Evolutionary conservation across 768 basidiomycete species (phyloP), one percentile per base, ranked within the genome.

Genomic region (Galerina marginata): DNA sequence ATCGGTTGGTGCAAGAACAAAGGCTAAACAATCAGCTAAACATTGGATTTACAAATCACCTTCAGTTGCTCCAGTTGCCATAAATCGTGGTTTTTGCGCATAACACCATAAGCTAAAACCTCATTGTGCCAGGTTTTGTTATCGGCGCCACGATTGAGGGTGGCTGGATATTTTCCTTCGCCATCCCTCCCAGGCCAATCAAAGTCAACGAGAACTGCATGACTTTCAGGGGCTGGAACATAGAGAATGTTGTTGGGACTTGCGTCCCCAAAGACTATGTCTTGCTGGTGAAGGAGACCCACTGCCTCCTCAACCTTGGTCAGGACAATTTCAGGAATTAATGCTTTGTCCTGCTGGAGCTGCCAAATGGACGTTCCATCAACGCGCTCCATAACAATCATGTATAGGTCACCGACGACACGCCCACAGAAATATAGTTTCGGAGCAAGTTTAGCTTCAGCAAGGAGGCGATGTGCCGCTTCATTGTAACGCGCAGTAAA

Each of bases 191-290:
- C 73, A 20, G 66, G 53, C 72, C 70, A 75, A 61, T 75, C 71
- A 55, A 73, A 73, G 61, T 73, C 69, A 39, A 73, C 59, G 11
- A 75, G 20, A 20, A 20, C 20, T 20, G 62, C 48, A 69, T 48
- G 16, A 53, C 65, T 40, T 55, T 20, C 2, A 20, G 20, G 20
- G 20, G 20, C 20, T 20, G 20, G 20, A 20, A 20, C 20, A 20
- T 57, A 62, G 55, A 74, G 50, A 46, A 72, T 66, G 54, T 73
- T 70, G 38, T 65, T 57, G 20, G 20, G 11, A 47, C 44, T 12
- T 70, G 63, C 46, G 56, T 74, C 72, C 10, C 69, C 74, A 59
- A 70, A 72, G 25, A 73, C 74, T 16, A 74, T 60, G 37, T 60
- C 42, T 11, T 64, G n/a, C 47, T 23, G 45, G 46, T 69, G 65